phyloP scores from a whole-genome alignment of 2,329 filamentous ascomycete species.

The Xylogone sp. region DNA sequence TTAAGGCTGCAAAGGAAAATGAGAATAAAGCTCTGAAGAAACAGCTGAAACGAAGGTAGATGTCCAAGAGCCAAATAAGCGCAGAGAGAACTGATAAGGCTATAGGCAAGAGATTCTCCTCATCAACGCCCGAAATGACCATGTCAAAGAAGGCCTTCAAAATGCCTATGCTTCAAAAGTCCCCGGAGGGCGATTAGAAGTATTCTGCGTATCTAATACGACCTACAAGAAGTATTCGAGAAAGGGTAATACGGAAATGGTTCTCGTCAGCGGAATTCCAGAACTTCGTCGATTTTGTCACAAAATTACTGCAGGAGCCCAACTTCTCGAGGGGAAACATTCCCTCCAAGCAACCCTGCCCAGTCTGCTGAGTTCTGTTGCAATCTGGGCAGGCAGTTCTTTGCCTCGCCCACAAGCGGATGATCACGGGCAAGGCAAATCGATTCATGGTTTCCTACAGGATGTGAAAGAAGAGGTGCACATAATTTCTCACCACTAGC shows the following conservation, averaged over 20 bases:
- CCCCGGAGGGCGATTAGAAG: slow-evolving; percentile 19
- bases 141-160: slow-evolving; percentile 26
- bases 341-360: slow-evolving; percentile 24
- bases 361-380: slow-evolving; percentile 25
- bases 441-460: slow-evolving; percentile 11
- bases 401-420: slow-evolving; percentile 9
- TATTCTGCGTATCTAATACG: slow-evolving; percentile 34
- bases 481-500: neutral
- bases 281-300: slow-evolving; percentile 31
- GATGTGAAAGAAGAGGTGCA: slow-evolving; percentile 11
- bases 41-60: slow-evolving; percentile 20
- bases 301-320: slow-evolving; percentile 28
- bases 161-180: slow-evolving; percentile 22
- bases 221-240: slow-evolving; percentile 29
- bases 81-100: slow-evolving; percentile 4
- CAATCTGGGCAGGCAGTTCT: slow-evolving; percentile 21
- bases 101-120: slow-evolving; percentile 25
- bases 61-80: neutral
- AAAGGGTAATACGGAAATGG: slow-evolving; percentile 24
- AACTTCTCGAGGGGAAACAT: slow-evolving; percentile 26
- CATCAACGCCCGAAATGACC: slow-evolving; percentile 26
- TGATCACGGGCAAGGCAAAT: slow-evolving; percentile 3
- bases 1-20: slow-evolving; percentile 19
- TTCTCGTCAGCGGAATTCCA: slow-evolving; percentile 28
- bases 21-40: slow-evolving; percentile 20